Evolutionary conservation across 257 asterid genomes (phyloP).

Genomic region (Salvia splendens): DNA sequence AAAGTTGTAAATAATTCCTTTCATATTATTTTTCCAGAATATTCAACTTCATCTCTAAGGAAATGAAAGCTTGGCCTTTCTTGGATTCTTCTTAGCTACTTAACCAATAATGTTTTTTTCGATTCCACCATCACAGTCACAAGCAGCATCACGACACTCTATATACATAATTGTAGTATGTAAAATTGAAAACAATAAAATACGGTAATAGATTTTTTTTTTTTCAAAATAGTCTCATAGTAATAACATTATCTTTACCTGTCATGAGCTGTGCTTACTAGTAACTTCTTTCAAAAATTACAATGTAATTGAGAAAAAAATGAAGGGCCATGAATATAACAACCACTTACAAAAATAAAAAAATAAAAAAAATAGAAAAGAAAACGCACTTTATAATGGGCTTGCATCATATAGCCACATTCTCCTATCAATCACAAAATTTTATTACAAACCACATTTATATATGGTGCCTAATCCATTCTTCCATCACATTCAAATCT

Average conservation of each 20-base stretch:
- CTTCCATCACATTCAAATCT: conserved; percentile 19
- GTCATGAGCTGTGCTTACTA: no score
- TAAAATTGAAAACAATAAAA: neutral
- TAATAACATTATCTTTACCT: no score
- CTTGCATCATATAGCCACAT: conserved; percentile 54
- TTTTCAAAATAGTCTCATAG: no score
- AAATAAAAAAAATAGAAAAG: neutral
- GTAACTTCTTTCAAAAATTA: neutral
- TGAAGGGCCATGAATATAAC: conserved; percentile 44
- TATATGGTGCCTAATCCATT: conserved; percentile 42
- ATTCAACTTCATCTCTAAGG: neutral
- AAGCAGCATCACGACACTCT: neutral
- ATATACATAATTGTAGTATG: neutral
- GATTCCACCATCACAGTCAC: neutral
- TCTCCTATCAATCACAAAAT: conserved; percentile 43
- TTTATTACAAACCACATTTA: conserved; percentile 34
- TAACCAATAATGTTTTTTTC: neutral
- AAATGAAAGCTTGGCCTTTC: conserved; percentile 14
- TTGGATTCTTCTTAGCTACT: conserved; percentile 17
- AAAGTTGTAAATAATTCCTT: conserved; percentile 12
- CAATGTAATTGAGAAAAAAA: conserved; percentile 21
- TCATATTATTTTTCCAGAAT: neutral
- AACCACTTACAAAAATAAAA: conserved; percentile 45
- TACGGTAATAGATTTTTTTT: neutral
- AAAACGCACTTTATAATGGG: conserved; percentile 45